Conservation (phyloP, 2,329 filamentous ascomycete genomes). For the Conoideocrella luteorostrata region DNA sequence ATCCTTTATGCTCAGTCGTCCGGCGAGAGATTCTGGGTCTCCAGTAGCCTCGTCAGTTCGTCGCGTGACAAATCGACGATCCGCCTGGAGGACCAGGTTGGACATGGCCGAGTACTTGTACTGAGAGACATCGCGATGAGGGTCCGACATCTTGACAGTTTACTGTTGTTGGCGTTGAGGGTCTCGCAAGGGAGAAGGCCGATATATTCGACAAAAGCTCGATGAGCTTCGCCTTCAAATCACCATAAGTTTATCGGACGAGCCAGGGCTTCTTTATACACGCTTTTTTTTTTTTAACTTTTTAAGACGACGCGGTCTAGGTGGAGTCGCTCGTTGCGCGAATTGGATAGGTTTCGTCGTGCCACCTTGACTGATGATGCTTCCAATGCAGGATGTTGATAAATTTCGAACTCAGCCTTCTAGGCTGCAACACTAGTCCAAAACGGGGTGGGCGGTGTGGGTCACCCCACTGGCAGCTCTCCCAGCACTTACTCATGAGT, state of each 20-base stretch:
- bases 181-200: constrained; percentile 23
- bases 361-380: constrained; percentile 3
- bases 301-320: constrained; percentile 11
- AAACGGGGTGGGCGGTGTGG: background rate
- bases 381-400: constrained; percentile 11
- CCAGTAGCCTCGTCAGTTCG: constrained; percentile 92
- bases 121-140: constrained; percentile 79
- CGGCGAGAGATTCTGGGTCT: constrained; percentile 94
- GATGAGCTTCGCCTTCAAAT: constrained; percentile 25
- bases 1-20: constrained; percentile 84
- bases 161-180: constrained; percentile 17
- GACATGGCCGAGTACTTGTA: constrained; percentile 99
- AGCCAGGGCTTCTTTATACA: constrained; percentile 8
- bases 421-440: constrained; percentile 10
- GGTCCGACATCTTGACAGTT: constrained; percentile 60
- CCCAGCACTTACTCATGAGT: no score
- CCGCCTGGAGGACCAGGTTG: constrained; percentile 99
- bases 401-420: constrained; percentile 29
- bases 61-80: constrained; percentile 89
- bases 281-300: no score
- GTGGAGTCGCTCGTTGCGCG: constrained; percentile 17
- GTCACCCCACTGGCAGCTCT: background rate
- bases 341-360: constrained; percentile 15
- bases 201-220: constrained; percentile 32
- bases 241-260: constrained; percentile 26